Percentiles rank a stretch among this genome's conserved stretches.
phyloP scores from a whole-genome alignment of 345 rosid genomes.

The Populus nigra region DNA sequence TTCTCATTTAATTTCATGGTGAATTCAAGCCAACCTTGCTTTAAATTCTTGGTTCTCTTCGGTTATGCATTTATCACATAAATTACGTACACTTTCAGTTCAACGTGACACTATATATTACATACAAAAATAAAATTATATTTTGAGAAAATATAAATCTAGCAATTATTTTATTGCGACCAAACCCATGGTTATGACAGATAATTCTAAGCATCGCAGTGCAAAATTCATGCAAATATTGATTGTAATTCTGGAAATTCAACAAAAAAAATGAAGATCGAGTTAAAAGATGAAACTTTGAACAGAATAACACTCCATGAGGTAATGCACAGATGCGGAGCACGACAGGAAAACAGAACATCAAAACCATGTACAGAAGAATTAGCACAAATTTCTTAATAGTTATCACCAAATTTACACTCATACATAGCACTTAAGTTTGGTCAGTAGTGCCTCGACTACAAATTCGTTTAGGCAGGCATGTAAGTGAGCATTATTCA shows the following conservation, averaged over 20 bases:
- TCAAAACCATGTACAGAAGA: slow-evolving; percentile 14
- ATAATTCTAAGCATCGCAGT: neutral
- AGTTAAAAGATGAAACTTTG: neutral
- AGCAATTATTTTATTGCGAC: neutral
- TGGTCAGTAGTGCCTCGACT: slow-evolving; percentile 9
- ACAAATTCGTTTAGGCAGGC: neutral
- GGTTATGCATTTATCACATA: neutral
- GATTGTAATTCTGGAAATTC: neutral
- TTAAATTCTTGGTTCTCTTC: neutral
- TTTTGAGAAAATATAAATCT: neutral
- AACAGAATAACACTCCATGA: neutral
- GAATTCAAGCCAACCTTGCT: neutral
- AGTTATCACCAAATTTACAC: slow-evolving; percentile 13
- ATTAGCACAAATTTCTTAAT: slow-evolving; percentile 2
- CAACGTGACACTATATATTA: neutral
- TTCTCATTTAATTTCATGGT: neutral
- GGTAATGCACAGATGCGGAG: neutral
- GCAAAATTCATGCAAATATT: neutral
- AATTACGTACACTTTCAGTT: neutral
- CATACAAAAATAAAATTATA: neutral
- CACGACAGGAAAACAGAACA: slow-evolving; percentile 1
- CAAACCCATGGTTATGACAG: neutral
- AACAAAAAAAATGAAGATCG: neutral
- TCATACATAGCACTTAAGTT: slow-evolving; percentile 3
- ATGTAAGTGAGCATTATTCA: slow-evolving; percentile 18